Percentiles rank a stretch among this genome's conserved stretches.
Evolutionary conservation across 257 asterid genomes (phyloP).

Genomic region (Agastache rugosa): DNA sequence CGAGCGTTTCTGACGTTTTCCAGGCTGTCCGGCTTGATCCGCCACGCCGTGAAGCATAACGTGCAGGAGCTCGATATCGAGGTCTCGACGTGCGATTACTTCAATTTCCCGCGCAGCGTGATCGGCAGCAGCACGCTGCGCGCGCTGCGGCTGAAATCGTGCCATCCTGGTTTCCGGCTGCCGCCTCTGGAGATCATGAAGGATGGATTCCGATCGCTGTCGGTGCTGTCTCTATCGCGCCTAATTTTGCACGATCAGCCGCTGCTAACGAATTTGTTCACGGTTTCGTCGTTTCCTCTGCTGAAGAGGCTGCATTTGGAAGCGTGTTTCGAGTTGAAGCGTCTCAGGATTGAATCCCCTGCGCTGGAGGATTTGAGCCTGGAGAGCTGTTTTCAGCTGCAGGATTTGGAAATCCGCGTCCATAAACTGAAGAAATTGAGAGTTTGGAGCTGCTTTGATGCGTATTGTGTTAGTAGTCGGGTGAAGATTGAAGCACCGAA

Average conservation of each 20-base stretch:
- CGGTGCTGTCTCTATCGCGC: slow-evolving; percentile 56
- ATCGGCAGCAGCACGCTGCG: slow-evolving; percentile 51
- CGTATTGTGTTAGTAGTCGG: slow-evolving; percentile 41
- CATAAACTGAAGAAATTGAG: slow-evolving; percentile 51
- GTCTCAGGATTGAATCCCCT: slow-evolving; percentile 59
- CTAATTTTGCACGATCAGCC: slow-evolving; percentile 59
- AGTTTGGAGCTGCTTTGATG: slow-evolving; percentile 63
- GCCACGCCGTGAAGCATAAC: slow-evolving; percentile 62
- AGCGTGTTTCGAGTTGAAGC: slow-evolving; percentile 58
- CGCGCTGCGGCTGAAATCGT: slow-evolving; percentile 59
- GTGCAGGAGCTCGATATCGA: slow-evolving; percentile 80
- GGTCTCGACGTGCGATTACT: slow-evolving; percentile 66
- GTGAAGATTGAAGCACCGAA: slow-evolving; percentile 64
- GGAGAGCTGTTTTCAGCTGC: slow-evolving; percentile 59
- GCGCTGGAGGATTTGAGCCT: slow-evolving; percentile 55
- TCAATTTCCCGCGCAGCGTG: slow-evolving; percentile 70
- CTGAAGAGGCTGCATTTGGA: slow-evolving; percentile 67
- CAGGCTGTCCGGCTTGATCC: slow-evolving; percentile 52
- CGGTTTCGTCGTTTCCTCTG: slow-evolving; percentile 67
- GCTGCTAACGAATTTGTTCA: slow-evolving; percentile 54
- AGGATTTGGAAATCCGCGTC: slow-evolving; percentile 53
- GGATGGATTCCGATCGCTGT: slow-evolving; percentile 59
- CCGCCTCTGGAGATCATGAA: slow-evolving; percentile 67
- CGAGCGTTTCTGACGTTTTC: slow-evolving; percentile 64
- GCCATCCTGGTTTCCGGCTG: slow-evolving; percentile 70